Evolutionary conservation across 2,329 filamentous ascomycete genomes (phyloP), one percentile per base, ranked within the genome.

Genomic region (Gyromitra esculenta): DNA sequence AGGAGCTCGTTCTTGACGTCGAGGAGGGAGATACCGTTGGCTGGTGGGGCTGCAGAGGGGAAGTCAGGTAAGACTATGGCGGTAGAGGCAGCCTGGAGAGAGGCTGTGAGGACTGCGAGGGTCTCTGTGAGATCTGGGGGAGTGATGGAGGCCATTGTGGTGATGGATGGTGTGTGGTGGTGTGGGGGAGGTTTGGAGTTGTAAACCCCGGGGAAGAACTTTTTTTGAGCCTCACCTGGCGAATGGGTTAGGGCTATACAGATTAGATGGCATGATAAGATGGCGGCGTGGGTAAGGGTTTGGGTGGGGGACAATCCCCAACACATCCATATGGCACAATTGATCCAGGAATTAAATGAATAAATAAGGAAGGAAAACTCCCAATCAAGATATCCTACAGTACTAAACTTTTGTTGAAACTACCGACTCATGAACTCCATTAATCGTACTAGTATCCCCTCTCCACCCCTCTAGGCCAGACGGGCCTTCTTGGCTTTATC

Each of bases 1-100:
- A 99, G 90, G n/a, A 99, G 88, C 83, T 99, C 96, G 84, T 96
- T 98, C 85, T 99, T 99, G 79, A 93, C 90, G 82, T 98, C 94
- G 81, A 99, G 90, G 0, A 99, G 89, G 0, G 96, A 97, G 75
- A 99, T 96, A 82, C 96, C 95, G 81, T 97, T 90, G 79, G 91
- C 87, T 0, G 92, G 91, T n/a, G 92, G 89, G 63, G 91, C 85
- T 76, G 96, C 88, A 0, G 91, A 89, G 0, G 91, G 87, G 5
- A 91, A 89, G 75, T 94, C 89, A 59, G 91, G 86, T 0, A 90
- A 87, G 0, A 86, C 86, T 18, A 87, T 84, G 48, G 75, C 52
- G 43, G 74, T 35, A 13, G 41, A 57, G 37, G 76, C 50, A 8
- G 68, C 57, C 9, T 69, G 48, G 35, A 80, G 43, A 31, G 79